Percentiles rank a stretch among this genome's conserved stretches.
phyloP scores from a whole-genome alignment of 2,329 filamentous ascomycete genomes.

The Fusarium nanum region DNA sequence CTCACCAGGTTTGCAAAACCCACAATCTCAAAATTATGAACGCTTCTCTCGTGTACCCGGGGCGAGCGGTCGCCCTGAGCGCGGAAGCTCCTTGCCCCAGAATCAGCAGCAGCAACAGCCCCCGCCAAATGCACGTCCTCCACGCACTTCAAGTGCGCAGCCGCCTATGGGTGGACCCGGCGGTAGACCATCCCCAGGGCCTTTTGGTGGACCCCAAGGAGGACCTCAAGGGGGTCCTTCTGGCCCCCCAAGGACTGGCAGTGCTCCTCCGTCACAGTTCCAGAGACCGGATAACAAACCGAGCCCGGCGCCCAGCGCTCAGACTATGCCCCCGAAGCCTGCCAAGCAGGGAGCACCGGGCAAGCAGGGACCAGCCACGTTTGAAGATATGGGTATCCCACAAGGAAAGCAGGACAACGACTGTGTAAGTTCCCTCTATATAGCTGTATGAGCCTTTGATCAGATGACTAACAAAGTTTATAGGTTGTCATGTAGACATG shows the following conservation, averaged over 20 bases:
- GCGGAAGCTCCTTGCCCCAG: conserved; percentile 51
- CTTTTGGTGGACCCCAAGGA: conserved; percentile 32
- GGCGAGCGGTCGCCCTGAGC: conserved; percentile 48
- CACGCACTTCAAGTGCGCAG: conserved; percentile 42
- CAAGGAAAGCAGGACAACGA: conserved; percentile 85
- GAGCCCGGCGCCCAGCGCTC: conserved; percentile 48
- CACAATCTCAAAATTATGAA: conserved; percentile 44
- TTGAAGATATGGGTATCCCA: conserved; percentile 98
- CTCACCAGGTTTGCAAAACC: conserved; percentile 38
- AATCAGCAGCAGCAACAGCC: conserved; percentile 24
- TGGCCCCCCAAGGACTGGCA: conserved; percentile 50
- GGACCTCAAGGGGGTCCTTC: conserved; percentile 30
- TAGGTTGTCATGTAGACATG: conserved; percentile 46
- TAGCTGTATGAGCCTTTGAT: background rate
- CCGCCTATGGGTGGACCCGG: conserved; percentile 38
- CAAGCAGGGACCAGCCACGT: conserved; percentile 87
- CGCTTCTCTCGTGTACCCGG: conserved; percentile 50
- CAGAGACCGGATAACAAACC: conserved; percentile 47
- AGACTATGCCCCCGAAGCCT: conserved; percentile 55
- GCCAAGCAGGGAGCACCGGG: conserved; percentile 74
- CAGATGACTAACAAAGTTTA: background rate
- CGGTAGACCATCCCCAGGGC: conserved; percentile 42
- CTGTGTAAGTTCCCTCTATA: conserved; percentile 73
- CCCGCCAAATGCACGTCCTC: conserved; percentile 26
- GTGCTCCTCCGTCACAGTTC: conserved; percentile 52